phyloP scores from a whole-genome alignment of 805 yeast species.

The Candida caryicola region DNA sequence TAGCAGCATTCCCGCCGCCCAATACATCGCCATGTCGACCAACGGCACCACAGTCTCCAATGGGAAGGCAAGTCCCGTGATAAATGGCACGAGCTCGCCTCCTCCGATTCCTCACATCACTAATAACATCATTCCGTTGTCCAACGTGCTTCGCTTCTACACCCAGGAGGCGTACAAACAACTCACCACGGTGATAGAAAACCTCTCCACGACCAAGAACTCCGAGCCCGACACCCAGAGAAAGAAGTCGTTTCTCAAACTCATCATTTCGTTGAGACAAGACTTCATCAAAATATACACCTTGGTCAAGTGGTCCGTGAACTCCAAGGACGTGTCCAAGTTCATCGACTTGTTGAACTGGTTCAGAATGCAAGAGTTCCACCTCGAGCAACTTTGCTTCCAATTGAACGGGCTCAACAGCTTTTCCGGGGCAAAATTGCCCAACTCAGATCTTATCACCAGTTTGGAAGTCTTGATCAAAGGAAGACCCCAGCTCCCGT shows the following conservation, averaged over 20 bases:
- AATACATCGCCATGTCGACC: not conserved
- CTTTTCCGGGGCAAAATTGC: constrained; percentile 84
- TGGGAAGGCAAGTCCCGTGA: not conserved
- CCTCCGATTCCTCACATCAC: constrained; percentile 69
- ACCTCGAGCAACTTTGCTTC: constrained; percentile 57
- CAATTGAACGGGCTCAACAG: constrained; percentile 67
- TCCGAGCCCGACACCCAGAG: constrained; percentile 56
- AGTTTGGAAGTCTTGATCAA: constrained; percentile 78
- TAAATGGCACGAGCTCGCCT: constrained; percentile 7
- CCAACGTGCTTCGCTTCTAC: constrained; percentile 55
- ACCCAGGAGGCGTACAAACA: constrained; percentile 63
- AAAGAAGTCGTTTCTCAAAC: constrained; percentile 65
- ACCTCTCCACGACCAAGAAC: constrained; percentile 45
- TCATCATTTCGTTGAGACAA: constrained; percentile 71
- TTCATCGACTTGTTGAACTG: constrained; percentile 86
- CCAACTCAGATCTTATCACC: constrained; percentile 86
- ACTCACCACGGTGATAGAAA: constrained; percentile 57
- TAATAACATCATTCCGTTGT: constrained; percentile 64
- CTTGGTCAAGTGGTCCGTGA: constrained; percentile 82
- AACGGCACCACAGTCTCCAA: not conserved
- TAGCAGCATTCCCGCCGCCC: no score
- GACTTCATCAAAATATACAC: constrained; percentile 85
- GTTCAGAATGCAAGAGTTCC: constrained; percentile 76
- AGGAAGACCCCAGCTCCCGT: constrained; percentile 73
- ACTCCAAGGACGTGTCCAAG: constrained; percentile 64